Base-by-base conservation (phyloP, 2,329 filamentous ascomycete genomes). In the Penicillium sp. region DNA sequence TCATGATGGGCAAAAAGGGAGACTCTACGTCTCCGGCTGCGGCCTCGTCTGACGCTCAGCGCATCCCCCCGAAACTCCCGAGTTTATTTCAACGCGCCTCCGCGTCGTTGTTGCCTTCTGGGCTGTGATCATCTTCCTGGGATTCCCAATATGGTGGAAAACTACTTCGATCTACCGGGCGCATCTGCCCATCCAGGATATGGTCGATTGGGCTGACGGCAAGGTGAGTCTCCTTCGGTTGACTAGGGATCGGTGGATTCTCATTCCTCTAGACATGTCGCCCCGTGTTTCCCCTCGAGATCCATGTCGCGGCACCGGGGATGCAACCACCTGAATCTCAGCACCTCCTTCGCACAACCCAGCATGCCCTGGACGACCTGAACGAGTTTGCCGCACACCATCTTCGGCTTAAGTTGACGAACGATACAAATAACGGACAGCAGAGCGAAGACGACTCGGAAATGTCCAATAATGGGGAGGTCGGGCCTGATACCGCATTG, bases 151-250 rank as follows among this genome's bases (percentile, higher is more conserved):
- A 79, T 98, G 93, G 93, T 94, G 89, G 83, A 84, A 83, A 67
- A 97, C 93, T 0, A 98, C 93, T 3, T 86, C 87, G 0, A 95
- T 97, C 45, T 90, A 95, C 68, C 81, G 93, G 45, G 90, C 91
- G 10, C 78, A 83, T 36, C 73, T 98, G 57, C 93, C 93, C 4
- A 69, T 96, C 56, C 79, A 86, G 63, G 79, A 84, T 44, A 98
- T 98, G 93, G 80, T 86, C 57, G 80, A 86, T 51, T 97, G 93
- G 91, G 87, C 89, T 8, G 87, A 94, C 62, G 89, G 89, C 55
- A 88, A 86, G 78, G 90, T 94, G 68, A 16, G 35, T 28, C 28
- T 24, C 18, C 32, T 32, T 22, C 7, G 22, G 39, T 36, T 31
- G 20, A 40, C 47, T 26, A 14, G 36, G 39, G 35, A 29, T 16